Evolutionary conservation across 2,329 filamentous ascomycete species (phyloP).

Genomic region (Colletotrichum abscissum): DNA sequence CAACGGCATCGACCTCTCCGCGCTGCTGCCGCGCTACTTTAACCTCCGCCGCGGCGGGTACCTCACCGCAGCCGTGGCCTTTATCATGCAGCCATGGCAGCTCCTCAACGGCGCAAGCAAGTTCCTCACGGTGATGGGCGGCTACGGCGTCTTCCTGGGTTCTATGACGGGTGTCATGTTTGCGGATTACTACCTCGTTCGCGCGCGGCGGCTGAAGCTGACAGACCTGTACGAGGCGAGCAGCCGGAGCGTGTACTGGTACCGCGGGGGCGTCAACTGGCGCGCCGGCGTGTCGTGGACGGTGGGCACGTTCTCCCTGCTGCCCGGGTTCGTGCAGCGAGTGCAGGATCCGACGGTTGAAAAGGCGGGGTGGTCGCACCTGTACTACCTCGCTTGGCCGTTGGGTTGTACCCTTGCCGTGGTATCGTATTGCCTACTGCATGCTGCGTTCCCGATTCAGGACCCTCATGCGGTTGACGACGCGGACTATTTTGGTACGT

Average conservation of each 20-base stretch:
- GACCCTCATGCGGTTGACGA: slow-evolving; percentile 39
- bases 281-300: slow-evolving; percentile 37
- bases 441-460: slow-evolving; percentile 37
- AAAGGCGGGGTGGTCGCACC: slow-evolving; percentile 40
- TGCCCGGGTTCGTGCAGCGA: slow-evolving; percentile 40
- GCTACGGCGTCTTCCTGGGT: slow-evolving; percentile 48
- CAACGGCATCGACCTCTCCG: slow-evolving; percentile 43
- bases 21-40: slow-evolving; percentile 40
- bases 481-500: slow-evolving; percentile 42
- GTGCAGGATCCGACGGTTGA: slow-evolving; percentile 32
- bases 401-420: slow-evolving; percentile 38
- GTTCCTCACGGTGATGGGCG: slow-evolving; percentile 44
- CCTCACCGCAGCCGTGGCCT: slow-evolving; percentile 36
- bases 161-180: slow-evolving; percentile 51
- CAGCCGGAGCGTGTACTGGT: slow-evolving; percentile 39
- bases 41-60: slow-evolving; percentile 36
- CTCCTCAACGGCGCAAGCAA: slow-evolving; percentile 39
- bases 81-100: slow-evolving; percentile 41
- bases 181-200: slow-evolving; percentile 47
- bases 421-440: slow-evolving; percentile 36
- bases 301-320: slow-evolving; percentile 37
- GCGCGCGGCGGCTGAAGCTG: slow-evolving; percentile 47
- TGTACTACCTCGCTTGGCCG: slow-evolving; percentile 43
- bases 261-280: slow-evolving; percentile 39
- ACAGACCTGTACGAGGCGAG: slow-evolving; percentile 46